phyloP scores from a whole-genome alignment of 2,329 filamentous ascomycete species.

The Penicillium sp. region DNA sequence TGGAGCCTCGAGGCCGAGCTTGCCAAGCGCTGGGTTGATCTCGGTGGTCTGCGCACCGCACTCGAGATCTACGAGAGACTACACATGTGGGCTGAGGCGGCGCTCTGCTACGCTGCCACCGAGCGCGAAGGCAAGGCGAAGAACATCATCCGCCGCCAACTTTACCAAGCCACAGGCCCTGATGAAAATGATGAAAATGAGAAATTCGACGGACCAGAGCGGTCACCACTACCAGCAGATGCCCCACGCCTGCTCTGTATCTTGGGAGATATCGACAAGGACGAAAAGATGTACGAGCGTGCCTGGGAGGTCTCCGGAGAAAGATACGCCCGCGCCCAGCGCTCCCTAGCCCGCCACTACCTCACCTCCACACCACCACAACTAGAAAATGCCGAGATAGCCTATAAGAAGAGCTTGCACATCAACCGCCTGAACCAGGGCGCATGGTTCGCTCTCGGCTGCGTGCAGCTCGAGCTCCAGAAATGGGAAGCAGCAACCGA shows the following conservation, averaged over 20 bases:
- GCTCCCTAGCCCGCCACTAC: constrained; percentile 77
- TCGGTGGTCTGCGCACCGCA: constrained; percentile 84
- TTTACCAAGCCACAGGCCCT: constrained; percentile 64
- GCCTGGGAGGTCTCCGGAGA: constrained; percentile 83
- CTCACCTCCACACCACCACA: constrained; percentile 60
- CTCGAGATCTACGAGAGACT: constrained; percentile 94
- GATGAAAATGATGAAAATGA: constrained; percentile 52
- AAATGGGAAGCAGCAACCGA: constrained; percentile 76
- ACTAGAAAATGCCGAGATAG: constrained; percentile 66
- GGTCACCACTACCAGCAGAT: constrained; percentile 70
- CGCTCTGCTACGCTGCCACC: constrained; percentile 77
- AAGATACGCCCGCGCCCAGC: constrained; percentile 82
- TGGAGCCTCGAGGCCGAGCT: constrained; percentile 96
- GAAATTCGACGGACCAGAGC: constrained; percentile 65
- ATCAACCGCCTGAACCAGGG: constrained; percentile 79
- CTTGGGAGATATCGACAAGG: constrained; percentile 79
- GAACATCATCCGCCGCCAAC: constrained; percentile 69
- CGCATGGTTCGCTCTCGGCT: constrained; percentile 87
- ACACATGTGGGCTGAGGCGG: constrained; percentile 91
- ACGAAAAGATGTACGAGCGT: constrained; percentile 71
- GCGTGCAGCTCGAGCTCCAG: constrained; percentile 75
- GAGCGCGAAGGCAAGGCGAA: constrained; percentile 81
- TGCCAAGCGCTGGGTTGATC: constrained; percentile 83
- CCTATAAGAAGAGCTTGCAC: constrained; percentile 72
- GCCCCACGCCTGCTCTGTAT: constrained; percentile 90